Evolutionary conservation across 2,329 filamentous ascomycete species (phyloP), one percentile per base, ranked within the genome.

Genomic region (Cercospora sp.): DNA sequence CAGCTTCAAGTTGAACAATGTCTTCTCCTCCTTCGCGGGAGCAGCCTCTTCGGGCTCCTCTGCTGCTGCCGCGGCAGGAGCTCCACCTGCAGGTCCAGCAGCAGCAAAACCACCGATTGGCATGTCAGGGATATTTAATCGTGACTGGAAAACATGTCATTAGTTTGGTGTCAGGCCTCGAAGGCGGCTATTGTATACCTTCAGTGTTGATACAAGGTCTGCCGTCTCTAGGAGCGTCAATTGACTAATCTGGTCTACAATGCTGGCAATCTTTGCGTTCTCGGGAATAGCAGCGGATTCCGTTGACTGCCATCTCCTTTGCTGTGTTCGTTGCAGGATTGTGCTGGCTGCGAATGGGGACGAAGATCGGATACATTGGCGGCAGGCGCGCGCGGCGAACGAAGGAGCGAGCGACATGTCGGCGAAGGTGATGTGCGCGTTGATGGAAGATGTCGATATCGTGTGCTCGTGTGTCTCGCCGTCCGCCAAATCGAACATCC

Each of bases 221-320:
- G 96, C 94, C 45, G 95, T 99, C 87, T 99, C 96, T 77, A 99
- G 84, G 68, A 99, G 87, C 55, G 94, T 99, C 87, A 99, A 90
- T 88, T 95, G 90, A 83, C 94, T 97, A 82, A 99, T 99, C 83
- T 99, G 94, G 81, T 99, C 94, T 78, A 99, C 95, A 78, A 99
- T 99, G 68, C 88, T 88, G 75, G 90, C 82, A 77, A 99, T 97
- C 88, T 99, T 99, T 71, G 95, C 93, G 83, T 92, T 97, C 84
- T 82, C 64, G 28, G 75, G 66, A 53, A 75, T 68, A 59, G 80
- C 78, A 65, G 85, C 84, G 66, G 80, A 77, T 76, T 94, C 91
- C 75, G 93, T 94, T 71, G 93, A 94, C 82, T 95, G 91, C 91
- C 92, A 94, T 87, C 95, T 89, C 83, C 91, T 89, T 58, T 72